Base-by-base conservation (phyloP, 306 rosid genomes). In the Fragaria vesca region DNA sequence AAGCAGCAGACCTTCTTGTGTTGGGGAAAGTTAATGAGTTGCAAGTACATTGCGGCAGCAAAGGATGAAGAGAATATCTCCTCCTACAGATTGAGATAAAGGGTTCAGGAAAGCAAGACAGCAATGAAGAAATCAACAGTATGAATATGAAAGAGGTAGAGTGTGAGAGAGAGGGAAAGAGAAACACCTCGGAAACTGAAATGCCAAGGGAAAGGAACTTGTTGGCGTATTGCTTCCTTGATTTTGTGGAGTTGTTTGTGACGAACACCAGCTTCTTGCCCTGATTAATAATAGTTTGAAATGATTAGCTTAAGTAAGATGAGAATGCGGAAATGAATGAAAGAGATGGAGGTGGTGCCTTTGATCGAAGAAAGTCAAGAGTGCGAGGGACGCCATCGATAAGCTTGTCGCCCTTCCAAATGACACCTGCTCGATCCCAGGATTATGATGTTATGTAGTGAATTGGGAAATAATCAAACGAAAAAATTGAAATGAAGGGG, bases 11-110 rank as follows among this genome's bases (percentile, higher is more conserved):
- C 98, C 98, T 95, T 95, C 71, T 92, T 92, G 72, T 91, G 88
- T 36, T 71, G 34, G 36, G 97, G 91, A 78, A 88, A 92, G 68
- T 85, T 75, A 62, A 89, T 87, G 90, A 85, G 80, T 82, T 95
- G 91, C 92, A 95, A 81, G 84, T 77, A 95, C 97, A 88, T 89
- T 63, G 98, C 98, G 66, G 98, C 97, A 7, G 98, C 97, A 80
- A 89, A 95, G 32, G 98, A 95, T 24, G 98, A 95, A 71, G 96
- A 89, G 88, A 95, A 91, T 69, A 95, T 88, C 86, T 95, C 98
- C 58, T 91, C 97, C 98, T 92, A 74, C 48, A 76, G 68, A 79
- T 18, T 43, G 4, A 34, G 4, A 34, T 32, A 5, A 4, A 65
- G 17, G n/a, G 21, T 34, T 15, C n/a, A 28, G 32, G 60, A 0